These are phyloP conservation scores for Termitomyces sp. DNA, from an alignment of 768 basidiomycete species.

Conservation along the genomic window DNA sequence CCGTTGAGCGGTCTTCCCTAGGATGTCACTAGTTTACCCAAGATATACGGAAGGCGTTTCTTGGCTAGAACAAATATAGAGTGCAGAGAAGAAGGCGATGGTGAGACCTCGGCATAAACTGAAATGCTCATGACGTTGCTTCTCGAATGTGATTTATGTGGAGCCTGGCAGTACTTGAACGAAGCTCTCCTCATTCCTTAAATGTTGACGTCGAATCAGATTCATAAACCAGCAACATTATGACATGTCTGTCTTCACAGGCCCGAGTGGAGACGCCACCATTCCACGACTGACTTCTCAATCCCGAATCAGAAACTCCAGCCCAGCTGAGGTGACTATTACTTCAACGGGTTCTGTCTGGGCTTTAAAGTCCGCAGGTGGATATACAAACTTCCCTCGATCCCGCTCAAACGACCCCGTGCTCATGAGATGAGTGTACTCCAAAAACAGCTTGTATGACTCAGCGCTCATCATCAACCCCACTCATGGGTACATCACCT, in stretches of 20 bases:
- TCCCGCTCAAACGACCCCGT: not conserved
- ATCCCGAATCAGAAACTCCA: not conserved
- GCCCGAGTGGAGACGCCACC: not conserved
- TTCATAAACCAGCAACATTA: not conserved
- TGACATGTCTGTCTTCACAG: not conserved
- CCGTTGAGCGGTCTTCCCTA: too few relatives aligned
- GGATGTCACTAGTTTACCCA: too few relatives aligned
- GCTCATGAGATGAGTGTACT: conserved; percentile 52
- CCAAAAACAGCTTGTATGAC: conserved; percentile 41
- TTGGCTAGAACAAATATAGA: too few relatives aligned
- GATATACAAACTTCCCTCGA: not conserved
- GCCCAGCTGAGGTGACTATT: not conserved
- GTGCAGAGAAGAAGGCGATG: too few relatives aligned
- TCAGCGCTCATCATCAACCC: not conserved
- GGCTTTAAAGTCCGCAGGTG: not conserved
- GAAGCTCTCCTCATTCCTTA: not conserved
- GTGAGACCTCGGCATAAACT: too few relatives aligned
- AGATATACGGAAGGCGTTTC: too few relatives aligned
- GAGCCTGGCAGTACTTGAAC: too few relatives aligned
- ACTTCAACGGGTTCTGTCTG: not conserved
- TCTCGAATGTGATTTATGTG: too few relatives aligned
- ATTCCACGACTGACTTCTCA: not conserved
- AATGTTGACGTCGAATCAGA: not conserved
- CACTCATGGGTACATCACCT: not conserved
- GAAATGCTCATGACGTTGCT: too few relatives aligned